Evolutionary conservation across 352 stramenopile genomes (phyloP).

Genomic region (Phytopythium litorale): DNA sequence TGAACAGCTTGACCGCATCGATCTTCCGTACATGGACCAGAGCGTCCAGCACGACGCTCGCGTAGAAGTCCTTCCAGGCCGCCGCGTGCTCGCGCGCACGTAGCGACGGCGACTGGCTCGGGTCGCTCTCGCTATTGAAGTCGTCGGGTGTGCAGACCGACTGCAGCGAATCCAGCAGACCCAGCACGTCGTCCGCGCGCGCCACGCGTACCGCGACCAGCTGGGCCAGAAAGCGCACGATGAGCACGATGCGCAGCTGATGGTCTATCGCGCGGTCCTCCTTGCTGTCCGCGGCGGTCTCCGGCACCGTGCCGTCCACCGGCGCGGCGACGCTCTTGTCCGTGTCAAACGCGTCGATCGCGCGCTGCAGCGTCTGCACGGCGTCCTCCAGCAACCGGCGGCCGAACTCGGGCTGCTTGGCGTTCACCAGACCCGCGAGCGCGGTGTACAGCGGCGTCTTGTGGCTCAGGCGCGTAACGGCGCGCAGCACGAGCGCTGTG

Average conservation of each 20-base stretch:
- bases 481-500: conserved; percentile 50
- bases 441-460: conserved; percentile 75
- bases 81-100: conserved; percentile 40
- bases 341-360: conserved; percentile 49
- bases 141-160: conserved; percentile 58
- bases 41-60: conserved; percentile 62
- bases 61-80: conserved; percentile 80
- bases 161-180: conserved; percentile 58
- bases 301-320: background rate
- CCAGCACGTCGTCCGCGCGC: conserved; percentile 57
- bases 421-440: conserved; percentile 65
- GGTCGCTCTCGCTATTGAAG: conserved; percentile 44
- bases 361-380: conserved; percentile 39
- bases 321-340: conserved; percentile 19
- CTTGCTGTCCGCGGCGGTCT: conserved; percentile 8
- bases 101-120: conserved; percentile 23
- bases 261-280: conserved; percentile 2
- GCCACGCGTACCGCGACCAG: conserved; percentile 54
- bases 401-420: conserved; percentile 49
- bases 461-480: conserved; percentile 44
- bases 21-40: conserved; percentile 44
- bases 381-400: conserved; percentile 40
- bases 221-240: conserved; percentile 63
- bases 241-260: conserved; percentile 40
- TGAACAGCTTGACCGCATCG: background rate